Evolutionary conservation across 192 early-diverging fungal genomes (phyloP), one percentile per base, ranked within the genome.

Genomic region (Linnemannia schmuckeri): DNA sequence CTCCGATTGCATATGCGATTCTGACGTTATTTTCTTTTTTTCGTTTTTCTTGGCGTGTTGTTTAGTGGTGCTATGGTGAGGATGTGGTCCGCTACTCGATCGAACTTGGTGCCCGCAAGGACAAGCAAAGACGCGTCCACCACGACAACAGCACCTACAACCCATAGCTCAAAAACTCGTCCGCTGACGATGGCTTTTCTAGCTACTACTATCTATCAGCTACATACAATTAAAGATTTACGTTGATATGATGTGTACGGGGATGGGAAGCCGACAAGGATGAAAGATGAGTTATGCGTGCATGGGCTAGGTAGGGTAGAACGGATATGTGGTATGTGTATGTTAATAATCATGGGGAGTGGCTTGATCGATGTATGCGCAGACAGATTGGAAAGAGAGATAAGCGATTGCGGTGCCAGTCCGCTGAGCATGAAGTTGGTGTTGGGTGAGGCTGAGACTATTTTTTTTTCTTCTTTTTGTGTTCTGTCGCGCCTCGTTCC

Each of bases 11-110:
- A 61, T 52, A 44, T 17, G 1, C 4, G 27, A 24, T 49, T 47
- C 63, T 41, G 9, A 17, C 24, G 22, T 47, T 69, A 2, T 69
- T 8, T 4, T 52, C 17, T 49, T 46, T 5, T 5, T 10, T 13
- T 15, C 1, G 2, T 46, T 10, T 35, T 55, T 55, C 33, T 70
- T 70, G 7, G 5, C 44, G 52, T 84, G 20, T 33, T 33, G 33
- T 41, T 61, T 76, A 86, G 84, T 77, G 78, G 78, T 81, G 84
- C 30, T 86, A 81, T 52, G 78, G 84, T 15, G 79, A 77, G 33
- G 84, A 86, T 44, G 84, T 86, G 4, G 79, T 81, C 41, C 77
- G 74, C n/a, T 86, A 86, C 79, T 86, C 79, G 20, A 37, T 81
- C 12, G 33, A 86, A 20, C 79, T 86, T 22, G 69, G 76, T 18